Conservation (phyloP, 2,329 filamentous ascomycete genomes). For the Mariannaea sp. region DNA sequence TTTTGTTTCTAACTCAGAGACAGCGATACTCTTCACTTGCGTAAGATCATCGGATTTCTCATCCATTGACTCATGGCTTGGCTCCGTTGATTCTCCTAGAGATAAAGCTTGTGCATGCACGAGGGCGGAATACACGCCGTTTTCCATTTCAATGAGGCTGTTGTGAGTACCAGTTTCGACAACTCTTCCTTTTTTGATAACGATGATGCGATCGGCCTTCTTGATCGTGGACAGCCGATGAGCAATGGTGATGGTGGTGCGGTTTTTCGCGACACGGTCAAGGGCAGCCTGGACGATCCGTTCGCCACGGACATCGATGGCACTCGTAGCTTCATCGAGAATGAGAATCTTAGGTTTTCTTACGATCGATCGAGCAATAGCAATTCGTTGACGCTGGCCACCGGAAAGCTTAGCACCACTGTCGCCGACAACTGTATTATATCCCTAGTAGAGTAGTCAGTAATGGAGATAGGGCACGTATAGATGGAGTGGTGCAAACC, state of each 20-base stretch:
- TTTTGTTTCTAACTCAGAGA: constrained; percentile 40
- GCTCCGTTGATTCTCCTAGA: constrained; percentile 53
- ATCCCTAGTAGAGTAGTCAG: constrained; percentile 53
- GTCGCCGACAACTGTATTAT: constrained; percentile 77
- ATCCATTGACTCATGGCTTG: constrained; percentile 41
- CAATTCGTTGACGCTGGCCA: constrained; percentile 84
- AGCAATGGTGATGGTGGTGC: constrained; percentile 76
- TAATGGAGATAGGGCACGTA: neutral
- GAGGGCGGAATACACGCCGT: constrained; percentile 69
- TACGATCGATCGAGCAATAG: constrained; percentile 76
- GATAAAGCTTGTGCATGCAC: constrained; percentile 67
- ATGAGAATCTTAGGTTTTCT: constrained; percentile 73
- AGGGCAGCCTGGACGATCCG: constrained; percentile 68
- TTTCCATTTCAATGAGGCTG: constrained; percentile 63
- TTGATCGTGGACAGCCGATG: constrained; percentile 77
- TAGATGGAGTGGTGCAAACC: constrained; percentile 40
- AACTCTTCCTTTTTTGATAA: constrained; percentile 71
- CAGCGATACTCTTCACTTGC: constrained; percentile 52
- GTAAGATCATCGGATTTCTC: constrained; percentile 48
- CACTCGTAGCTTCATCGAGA: constrained; percentile 77
- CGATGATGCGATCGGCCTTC: constrained; percentile 78
- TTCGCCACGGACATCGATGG: constrained; percentile 60
- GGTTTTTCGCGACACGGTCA: constrained; percentile 62
- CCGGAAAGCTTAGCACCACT: constrained; percentile 78
- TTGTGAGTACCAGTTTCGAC: constrained; percentile 79